These are phyloP conservation scores for Omphalotus guepiniiformis DNA, from an alignment of 768 basidiomycete genomes.

Conservation along the genomic window DNA sequence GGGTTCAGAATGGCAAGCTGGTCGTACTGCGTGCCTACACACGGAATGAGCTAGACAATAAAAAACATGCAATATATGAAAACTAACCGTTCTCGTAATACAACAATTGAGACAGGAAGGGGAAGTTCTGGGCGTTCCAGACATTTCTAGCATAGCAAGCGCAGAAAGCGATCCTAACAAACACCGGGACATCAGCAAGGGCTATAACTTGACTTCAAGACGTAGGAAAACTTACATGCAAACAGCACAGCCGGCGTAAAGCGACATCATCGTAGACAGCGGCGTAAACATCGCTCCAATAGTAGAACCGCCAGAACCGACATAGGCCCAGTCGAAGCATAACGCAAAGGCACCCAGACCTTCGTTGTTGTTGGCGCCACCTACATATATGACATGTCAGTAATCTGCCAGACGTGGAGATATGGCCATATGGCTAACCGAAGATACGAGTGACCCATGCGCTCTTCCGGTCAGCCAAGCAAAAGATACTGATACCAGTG, in stretches of 20 bases:
- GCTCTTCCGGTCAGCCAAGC: constrained; percentile 46
- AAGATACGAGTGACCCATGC: constrained; percentile 51
- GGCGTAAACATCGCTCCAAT: constrained; percentile 36
- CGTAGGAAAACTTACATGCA: constrained; percentile 33
- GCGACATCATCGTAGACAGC: constrained; percentile 40
- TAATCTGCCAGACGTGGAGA: not conserved
- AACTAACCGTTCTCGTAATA: constrained; percentile 14
- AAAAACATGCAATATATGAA: not conserved
- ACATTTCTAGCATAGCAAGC: constrained; percentile 15
- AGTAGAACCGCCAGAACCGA: constrained; percentile 22
- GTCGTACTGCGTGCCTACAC: constrained; percentile 41
- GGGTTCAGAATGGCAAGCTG: constrained; percentile 46
- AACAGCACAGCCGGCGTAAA: constrained; percentile 38
- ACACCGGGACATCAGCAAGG: not conserved
- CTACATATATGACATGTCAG: not conserved
- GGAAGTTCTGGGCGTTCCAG: constrained; percentile 27
- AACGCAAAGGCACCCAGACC: constrained; percentile 44
- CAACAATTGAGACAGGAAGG: constrained; percentile 36
- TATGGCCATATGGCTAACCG: constrained; percentile 26
- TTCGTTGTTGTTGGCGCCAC: constrained; percentile 38
- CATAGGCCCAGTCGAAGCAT: constrained; percentile 53
- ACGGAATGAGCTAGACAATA: not conserved
- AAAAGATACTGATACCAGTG: constrained; percentile 60
- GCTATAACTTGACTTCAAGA: not conserved
- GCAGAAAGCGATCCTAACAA: constrained; percentile 25